These are phyloP conservation scores for Saccharomycopsis malanga DNA, from an alignment of 805 yeast species.

Conservation along the genomic window DNA sequence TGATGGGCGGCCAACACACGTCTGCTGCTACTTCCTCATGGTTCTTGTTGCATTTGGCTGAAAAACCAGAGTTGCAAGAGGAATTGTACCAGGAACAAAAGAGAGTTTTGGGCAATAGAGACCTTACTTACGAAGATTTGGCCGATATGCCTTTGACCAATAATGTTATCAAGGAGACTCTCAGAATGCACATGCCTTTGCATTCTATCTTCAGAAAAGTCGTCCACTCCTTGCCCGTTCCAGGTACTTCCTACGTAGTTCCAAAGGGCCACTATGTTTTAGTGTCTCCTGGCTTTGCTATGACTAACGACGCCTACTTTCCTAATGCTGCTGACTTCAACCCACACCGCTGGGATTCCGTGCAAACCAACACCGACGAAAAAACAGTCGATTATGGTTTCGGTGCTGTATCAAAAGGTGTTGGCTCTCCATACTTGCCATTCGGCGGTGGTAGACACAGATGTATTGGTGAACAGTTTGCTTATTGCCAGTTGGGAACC, in stretches of 20 bases:
- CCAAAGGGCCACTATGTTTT: constrained; percentile 87
- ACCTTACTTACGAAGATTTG: constrained; percentile 73
- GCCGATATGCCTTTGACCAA: constrained; percentile 76
- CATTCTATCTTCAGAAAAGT: constrained; percentile 96
- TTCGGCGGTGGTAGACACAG: constrained; percentile 99
- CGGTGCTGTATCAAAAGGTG: constrained; percentile 94
- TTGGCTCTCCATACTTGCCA: constrained; percentile 90
- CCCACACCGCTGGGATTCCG: constrained; percentile 81
- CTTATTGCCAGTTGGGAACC: constrained; percentile 86
- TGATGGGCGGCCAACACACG: constrained; percentile 99
- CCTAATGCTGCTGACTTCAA: constrained; percentile 65
- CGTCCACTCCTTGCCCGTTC: constrained; percentile 66
- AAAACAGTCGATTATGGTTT: constrained; percentile 84
- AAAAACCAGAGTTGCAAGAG: constrained; percentile 77
- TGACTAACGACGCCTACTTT: constrained; percentile 69
- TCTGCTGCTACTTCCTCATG: constrained; percentile 95
- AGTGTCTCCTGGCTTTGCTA: constrained; percentile 91
- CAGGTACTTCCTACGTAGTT: constrained; percentile 70
- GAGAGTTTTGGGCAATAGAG: constrained; percentile 49
- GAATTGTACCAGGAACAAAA: constrained; percentile 71
- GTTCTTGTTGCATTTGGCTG: constrained; percentile 87
- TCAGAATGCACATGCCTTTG: constrained; percentile 93
- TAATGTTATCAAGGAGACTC: constrained; percentile 83
- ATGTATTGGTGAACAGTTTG: constrained; percentile 98
- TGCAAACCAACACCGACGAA: constrained; percentile 29